A percentile compares a stretch with the other conserved stretches of the same genome.
phyloP scores from a whole-genome alignment of 257 asterid species.

The Nicotiana otophora region DNA sequence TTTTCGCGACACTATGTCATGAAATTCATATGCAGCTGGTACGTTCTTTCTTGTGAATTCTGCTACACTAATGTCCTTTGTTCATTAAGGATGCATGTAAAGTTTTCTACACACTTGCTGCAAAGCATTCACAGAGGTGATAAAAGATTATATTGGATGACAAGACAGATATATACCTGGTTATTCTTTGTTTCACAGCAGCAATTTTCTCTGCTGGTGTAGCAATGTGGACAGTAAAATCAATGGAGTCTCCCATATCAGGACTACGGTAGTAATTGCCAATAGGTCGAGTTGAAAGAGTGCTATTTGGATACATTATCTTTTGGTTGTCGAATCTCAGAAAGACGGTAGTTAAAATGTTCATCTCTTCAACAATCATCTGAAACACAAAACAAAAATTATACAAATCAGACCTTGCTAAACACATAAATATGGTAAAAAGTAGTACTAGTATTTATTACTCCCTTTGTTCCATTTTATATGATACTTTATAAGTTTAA shows the following conservation, averaged over 20 bases:
- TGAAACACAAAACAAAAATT: constrained; percentile 11
- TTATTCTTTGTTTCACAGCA: constrained; percentile 44
- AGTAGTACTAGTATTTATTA: neutral
- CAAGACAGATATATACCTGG: constrained; percentile 24
- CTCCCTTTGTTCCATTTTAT: neutral
- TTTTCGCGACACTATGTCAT: neutral
- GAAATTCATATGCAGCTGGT: too few relatives aligned
- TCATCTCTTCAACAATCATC: constrained; percentile 95
- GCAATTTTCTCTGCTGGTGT: constrained; percentile 71
- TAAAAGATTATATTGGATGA: neutral
- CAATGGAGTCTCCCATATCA: constrained; percentile 73
- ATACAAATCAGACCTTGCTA: neutral
- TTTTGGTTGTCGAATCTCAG: constrained; percentile 63
- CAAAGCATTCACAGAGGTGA: neutral
- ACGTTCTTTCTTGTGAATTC: neutral
- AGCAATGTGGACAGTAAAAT: constrained; percentile 56
- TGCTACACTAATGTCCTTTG: neutral
- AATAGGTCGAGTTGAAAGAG: constrained; percentile 61
- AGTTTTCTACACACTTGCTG: neutral
- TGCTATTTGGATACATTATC: constrained; percentile 59
- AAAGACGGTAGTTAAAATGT: constrained; percentile 72
- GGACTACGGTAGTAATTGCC: constrained; percentile 78
- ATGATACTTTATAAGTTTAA: neutral
- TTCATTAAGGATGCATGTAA: neutral
- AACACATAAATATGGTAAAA: neutral